phyloP scores from a whole-genome alignment of 2,329 filamentous ascomycete species.

The Nigrospora oryzae region DNA sequence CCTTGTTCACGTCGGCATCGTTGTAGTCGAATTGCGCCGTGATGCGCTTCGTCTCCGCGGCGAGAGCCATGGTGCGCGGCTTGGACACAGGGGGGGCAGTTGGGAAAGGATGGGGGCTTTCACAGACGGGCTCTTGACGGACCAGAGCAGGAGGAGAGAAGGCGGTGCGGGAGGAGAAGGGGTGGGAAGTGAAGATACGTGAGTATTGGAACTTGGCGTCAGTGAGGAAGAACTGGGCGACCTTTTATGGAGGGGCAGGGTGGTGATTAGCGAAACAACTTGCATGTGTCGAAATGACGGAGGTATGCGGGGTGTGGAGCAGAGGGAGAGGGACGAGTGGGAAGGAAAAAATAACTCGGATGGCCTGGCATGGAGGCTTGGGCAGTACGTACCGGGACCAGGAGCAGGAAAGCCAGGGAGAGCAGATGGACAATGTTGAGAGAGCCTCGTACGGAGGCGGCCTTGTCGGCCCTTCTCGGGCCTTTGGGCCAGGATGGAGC shows the following conservation, averaged over 20 bases:
- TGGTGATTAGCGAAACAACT: background rate
- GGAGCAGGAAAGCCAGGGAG: constrained; percentile 18
- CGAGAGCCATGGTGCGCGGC: constrained; percentile 52
- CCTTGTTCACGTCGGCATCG: constrained; percentile 67
- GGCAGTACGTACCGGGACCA: constrained; percentile 20
- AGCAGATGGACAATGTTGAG: constrained; percentile 18
- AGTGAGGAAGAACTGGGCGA: constrained; percentile 43
- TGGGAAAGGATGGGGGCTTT: constrained; percentile 45
- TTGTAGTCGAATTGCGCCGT: constrained; percentile 80
- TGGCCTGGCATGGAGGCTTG: constrained; percentile 4
- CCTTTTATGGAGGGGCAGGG: constrained; percentile 23
- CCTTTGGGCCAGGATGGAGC: constrained; percentile 4
- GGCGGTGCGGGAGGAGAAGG: constrained; percentile 22
- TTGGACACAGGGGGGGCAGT: constrained; percentile 43
- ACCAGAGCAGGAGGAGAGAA: constrained; percentile 34
- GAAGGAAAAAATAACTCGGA: constrained; percentile 10
- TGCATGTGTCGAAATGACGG: constrained; percentile 7
- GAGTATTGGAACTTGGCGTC: constrained; percentile 37
- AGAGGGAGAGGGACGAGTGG: constrained; percentile 14
- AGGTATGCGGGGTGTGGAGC: constrained; percentile 11
- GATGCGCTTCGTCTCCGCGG: constrained; percentile 68
- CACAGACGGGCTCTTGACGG: constrained; percentile 40
- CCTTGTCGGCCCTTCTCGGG: constrained; percentile 5
- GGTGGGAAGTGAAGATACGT: constrained; percentile 21
- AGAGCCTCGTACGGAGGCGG: constrained; percentile 1